These are phyloP conservation scores for Cryphonectria parasitica DNA, from an alignment of 2,329 filamentous ascomycete species.

Conservation along the genomic window DNA sequence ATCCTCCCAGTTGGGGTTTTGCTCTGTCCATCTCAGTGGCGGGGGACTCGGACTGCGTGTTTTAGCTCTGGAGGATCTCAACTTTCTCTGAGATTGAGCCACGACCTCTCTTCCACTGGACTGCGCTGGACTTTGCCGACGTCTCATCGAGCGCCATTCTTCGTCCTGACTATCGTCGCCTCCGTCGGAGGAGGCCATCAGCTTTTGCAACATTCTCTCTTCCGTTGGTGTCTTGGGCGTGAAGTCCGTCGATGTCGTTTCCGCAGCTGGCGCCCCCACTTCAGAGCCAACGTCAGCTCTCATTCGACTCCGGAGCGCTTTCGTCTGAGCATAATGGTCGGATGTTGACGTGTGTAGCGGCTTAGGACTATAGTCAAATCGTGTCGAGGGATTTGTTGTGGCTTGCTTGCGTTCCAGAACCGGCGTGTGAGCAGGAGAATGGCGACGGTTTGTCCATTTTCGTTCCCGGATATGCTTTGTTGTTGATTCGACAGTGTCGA, in stretches of 20 bases:
- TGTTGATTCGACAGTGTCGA: background rate
- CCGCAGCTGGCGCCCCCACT: background rate
- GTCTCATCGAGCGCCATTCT: background rate
- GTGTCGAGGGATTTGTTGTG: background rate
- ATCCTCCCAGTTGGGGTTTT: conserved; percentile 55
- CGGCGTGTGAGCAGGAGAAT: conserved; percentile 3
- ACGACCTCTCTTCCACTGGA: background rate
- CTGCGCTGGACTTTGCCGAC: conserved; percentile 2
- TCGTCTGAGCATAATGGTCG: background rate
- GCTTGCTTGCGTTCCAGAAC: conserved; percentile 8
- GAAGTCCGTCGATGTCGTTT: background rate
- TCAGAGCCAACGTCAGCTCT: background rate
- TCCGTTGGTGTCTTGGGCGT: conserved; percentile 13
- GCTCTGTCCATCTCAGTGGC: conserved; percentile 51
- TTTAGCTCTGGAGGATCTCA: conserved; percentile 17
- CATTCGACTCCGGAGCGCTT: conserved; percentile 20
- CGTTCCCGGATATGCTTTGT: background rate
- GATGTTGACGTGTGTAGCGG: background rate
- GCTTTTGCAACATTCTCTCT: conserved; percentile 4
- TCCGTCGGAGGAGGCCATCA: conserved; percentile 12
- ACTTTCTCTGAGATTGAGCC: conserved; percentile 31
- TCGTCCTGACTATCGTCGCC: background rate
- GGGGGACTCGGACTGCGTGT: conserved; percentile 26
- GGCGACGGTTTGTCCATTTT: background rate
- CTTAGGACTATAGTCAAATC: background rate